Evolutionary conservation across 2,329 filamentous ascomycete genomes (phyloP).

Genomic region (Aspergillus pseudoviridinutans): DNA sequence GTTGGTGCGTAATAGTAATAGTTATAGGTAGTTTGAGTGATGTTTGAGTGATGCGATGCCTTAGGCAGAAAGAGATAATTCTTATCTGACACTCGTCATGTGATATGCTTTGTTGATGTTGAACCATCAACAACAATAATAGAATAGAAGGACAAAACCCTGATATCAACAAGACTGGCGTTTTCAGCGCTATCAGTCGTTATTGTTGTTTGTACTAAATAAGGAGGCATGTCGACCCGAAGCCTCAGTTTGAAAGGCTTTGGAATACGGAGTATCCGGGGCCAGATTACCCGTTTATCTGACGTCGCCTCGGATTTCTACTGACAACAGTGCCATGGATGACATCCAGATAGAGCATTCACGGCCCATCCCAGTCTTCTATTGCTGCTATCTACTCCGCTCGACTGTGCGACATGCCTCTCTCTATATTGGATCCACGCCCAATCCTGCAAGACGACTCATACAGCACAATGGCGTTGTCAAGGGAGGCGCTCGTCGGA

Average conservation of each 20-base stretch:
- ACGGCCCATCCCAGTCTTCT: conserved; percentile 75
- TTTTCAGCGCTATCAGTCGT: background rate
- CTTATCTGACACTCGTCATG: background rate
- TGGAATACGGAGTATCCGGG: background rate
- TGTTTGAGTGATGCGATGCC: background rate
- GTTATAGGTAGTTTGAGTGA: too few species aligned
- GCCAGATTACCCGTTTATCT: background rate
- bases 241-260: background rate
- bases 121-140: background rate
- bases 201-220: background rate
- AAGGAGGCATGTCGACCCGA: background rate
- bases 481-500: conserved; percentile 77
- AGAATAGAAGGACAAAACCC: background rate
- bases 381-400: conserved; percentile 87
- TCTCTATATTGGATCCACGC: conserved; percentile 89
- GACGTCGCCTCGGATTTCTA: background rate
- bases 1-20: background rate
- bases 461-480: conserved; percentile 85
- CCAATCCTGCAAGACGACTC: conserved; percentile 77
- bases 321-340: conserved; percentile 14
- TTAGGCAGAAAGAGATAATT: background rate
- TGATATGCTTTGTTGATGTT: background rate
- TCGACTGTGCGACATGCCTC: conserved; percentile 67
- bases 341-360: conserved; percentile 29
- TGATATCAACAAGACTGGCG: background rate